Percentiles rank a stretch among this genome's conserved stretches.
These are phyloP conservation scores for Talaromyces sp. DNA, from an alignment of 2,329 filamentous ascomycete species.

Conservation along the genomic window DNA sequence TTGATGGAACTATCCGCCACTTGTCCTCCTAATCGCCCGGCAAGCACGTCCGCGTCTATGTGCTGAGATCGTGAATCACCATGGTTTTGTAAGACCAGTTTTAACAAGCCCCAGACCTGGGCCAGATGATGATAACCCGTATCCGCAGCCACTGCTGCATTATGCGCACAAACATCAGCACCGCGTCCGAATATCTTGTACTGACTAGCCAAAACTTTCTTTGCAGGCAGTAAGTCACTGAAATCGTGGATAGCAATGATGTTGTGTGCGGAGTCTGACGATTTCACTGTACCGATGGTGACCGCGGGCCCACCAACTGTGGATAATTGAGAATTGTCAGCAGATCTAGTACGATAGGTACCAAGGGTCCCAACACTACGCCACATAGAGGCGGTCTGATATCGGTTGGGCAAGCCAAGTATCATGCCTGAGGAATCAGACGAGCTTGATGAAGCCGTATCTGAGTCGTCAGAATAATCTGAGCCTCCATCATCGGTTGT, in stretches of 20 bases:
- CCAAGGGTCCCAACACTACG: conserved; percentile 49
- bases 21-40: conserved; percentile 52
- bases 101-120: conserved; percentile 79
- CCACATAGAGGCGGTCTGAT: conserved; percentile 52
- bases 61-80: conserved; percentile 66
- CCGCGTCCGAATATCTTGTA: conserved; percentile 84
- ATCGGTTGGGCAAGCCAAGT: conserved; percentile 46
- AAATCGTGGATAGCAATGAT: conserved; percentile 71
- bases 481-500: conserved; percentile 44
- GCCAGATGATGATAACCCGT: conserved; percentile 69
- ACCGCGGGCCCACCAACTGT: conserved; percentile 45
- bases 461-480: conserved; percentile 50
- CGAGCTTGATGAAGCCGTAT: conserved; percentile 59
- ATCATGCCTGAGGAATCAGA: conserved; percentile 45
- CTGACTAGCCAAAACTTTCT: conserved; percentile 68
- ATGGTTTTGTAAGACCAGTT: conserved; percentile 71
- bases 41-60: conserved; percentile 66
- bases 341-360: conserved; percentile 54
- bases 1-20: conserved; percentile 28
- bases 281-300: conserved; percentile 45
- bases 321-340: conserved; percentile 48
- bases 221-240: conserved; percentile 70
- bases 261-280: conserved; percentile 56
- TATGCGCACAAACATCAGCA: conserved; percentile 77
- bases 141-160: conserved; percentile 71